A percentile compares a stretch with the other conserved stretches of the same genome.
phyloP scores from a whole-genome alignment of 2,329 filamentous ascomycete genomes.

The Alternaria solani region DNA sequence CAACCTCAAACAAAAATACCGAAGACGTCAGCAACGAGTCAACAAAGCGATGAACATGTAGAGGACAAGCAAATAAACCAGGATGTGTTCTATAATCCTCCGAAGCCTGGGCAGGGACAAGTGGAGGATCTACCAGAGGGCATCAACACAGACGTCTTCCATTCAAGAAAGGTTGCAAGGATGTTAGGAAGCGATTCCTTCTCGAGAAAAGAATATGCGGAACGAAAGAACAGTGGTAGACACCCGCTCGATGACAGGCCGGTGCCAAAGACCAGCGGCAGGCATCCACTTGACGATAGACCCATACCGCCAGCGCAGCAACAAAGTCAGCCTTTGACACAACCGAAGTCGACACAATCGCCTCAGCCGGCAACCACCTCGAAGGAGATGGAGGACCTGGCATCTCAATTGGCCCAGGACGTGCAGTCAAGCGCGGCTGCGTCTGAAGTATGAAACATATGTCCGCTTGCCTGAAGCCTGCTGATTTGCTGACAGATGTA shows the following conservation, averaged over 20 bases:
- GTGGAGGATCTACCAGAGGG: slow-evolving; percentile 62
- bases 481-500: slow-evolving; percentile 58
- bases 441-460: slow-evolving; percentile 35
- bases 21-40: slow-evolving; percentile 57
- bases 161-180: slow-evolving; percentile 65
- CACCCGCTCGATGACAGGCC: slow-evolving; percentile 22
- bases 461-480: slow-evolving; percentile 25
- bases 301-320: slow-evolving; percentile 7
- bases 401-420: slow-evolving; percentile 58
- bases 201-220: slow-evolving; percentile 43
- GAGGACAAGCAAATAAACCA: slow-evolving; percentile 59
- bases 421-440: slow-evolving; percentile 40
- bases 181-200: slow-evolving; percentile 60
- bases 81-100: slow-evolving; percentile 58
- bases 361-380: slow-evolving; percentile 29
- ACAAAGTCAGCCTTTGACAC: slow-evolving; percentile 24
- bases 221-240: slow-evolving; percentile 38
- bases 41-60: slow-evolving; percentile 54
- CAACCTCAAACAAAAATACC: slow-evolving; percentile 65
- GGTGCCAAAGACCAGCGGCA: slow-evolving; percentile 2
- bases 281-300: slow-evolving; percentile 22
- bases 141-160: slow-evolving; percentile 68
- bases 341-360: slow-evolving; percentile 17
- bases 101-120: slow-evolving; percentile 34
- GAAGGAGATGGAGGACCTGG: slow-evolving; percentile 56